Base-by-base conservation (phyloP, 768 basidiomycete genomes). In the Hericium coralloides region DNA sequence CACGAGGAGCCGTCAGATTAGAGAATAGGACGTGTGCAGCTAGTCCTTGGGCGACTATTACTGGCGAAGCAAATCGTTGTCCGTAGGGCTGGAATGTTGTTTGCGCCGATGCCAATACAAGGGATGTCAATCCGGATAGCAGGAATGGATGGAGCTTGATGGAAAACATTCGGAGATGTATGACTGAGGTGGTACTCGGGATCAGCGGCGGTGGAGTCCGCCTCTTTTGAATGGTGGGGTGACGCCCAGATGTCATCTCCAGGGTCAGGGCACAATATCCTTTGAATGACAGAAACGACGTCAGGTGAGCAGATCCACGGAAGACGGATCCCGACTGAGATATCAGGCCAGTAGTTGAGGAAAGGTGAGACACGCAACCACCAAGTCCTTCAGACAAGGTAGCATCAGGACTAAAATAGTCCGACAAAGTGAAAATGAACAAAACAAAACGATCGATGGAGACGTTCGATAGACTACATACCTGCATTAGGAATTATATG, bases 1-100 rank as follows among this genome's bases (percentile, higher is more conserved):
- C 75, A 18, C 76, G 70, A 17, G 77, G 77, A 10, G 64, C 61
- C 2, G 76, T 73, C 14, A 77, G 66, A 54, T 74, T 74, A 9
- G 74, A 74, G 58, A 74, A 76, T 22, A 75, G 49, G 7, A 76
- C 71, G 8, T 59, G 60, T 12, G 75, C 72, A 12, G 60, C 52
- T 55, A 74, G 70, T 7, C 74, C 75, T 2, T 68, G 43, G 8
- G 43, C 12, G 6, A 20, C 43, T 3, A 17, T 45, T 0, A 45
- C 43, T n/a, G 43, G 43, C 10, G 17, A 45, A 2, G 43, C 43
- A 20, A 45, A 45, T 10, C 17, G 43, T 8, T 12, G 18, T 45
- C 18, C 43, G 43, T 45, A 45, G 43, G 43, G 43, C 15, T 45
- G 43, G n/a, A 45, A 45, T 8, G 43, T 45, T 2, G 17, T 45